Evolutionary conservation across 2,329 filamentous ascomycete genomes (phyloP), one percentile per base, ranked within the genome.

Genomic region (Cyclaneusma minus): DNA sequence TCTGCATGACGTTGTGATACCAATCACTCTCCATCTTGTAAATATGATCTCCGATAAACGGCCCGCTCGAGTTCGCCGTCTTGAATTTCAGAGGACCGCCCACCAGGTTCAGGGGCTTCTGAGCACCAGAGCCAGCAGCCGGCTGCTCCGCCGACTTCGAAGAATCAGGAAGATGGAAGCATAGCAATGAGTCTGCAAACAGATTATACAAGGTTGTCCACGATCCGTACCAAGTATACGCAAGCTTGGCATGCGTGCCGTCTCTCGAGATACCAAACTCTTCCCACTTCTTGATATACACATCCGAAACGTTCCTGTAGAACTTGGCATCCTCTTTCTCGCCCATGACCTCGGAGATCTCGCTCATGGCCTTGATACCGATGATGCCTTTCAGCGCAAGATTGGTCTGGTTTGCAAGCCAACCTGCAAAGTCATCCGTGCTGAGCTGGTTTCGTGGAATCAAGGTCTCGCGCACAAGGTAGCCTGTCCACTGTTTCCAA

Each of bases 1-100:
- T 72, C 48, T 91, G 81, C 37, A 81, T 67, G 7, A 87, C 80
- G 9, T 68, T 63, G 35, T 68, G 61, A 54, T 91, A 92, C 80
- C 79, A 91, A 31, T 73, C 61, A 24, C 76, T 84, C 46, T 91
- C 80, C 36, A 73, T 70, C 39, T 69, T 67, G 58, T 92, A 92
- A 39, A 91, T 65, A 41, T 64, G 62, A 35, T 75, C 64, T 2
- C 80, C 76, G 25, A 92, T 74, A 49, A 89, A 83, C 50, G 50
- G 54, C 27, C 37, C 53, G 49, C 30, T 50, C 15, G 37, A 47
- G 27, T 15, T 24, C 15, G 24, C 25, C 5, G 26, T 13, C 13
- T 29, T 20, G 7, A 21, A 15, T 9, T 11, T 12, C 10, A n/a
- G n/a, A n/a, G 22, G 3, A 38, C 39, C 4, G 45, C 35, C 21